Evolutionary conservation across 202 grass and related monocot genomes (phyloP).

Genomic region (Musa balbisiana): DNA sequence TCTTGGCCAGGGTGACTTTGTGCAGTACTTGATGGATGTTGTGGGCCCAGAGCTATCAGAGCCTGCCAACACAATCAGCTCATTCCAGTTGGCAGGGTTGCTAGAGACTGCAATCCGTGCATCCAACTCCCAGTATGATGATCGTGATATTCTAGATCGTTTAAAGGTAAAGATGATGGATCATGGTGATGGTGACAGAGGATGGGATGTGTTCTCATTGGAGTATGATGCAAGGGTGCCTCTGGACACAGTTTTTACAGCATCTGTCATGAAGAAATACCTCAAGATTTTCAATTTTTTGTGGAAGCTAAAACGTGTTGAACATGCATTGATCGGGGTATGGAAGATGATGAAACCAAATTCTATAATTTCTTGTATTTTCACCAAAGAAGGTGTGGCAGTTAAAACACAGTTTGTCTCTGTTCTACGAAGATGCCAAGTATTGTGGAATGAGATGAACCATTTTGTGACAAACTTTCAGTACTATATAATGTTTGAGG

Average conservation of each 20-base stretch:
- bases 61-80: constrained; percentile 87
- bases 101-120: constrained; percentile 82
- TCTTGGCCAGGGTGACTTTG: constrained; percentile 97
- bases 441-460: constrained; percentile 92
- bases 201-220: constrained; percentile 94
- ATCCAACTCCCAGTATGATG: constrained; percentile 86
- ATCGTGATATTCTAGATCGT: constrained; percentile 71
- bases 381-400: constrained; percentile 63
- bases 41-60: constrained; percentile 91
- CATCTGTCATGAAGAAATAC: constrained; percentile 84
- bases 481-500: constrained; percentile 98
- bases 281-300: constrained; percentile 90
- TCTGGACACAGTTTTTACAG: constrained; percentile 77
- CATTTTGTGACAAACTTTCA: constrained; percentile 95
- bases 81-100: constrained; percentile 79
- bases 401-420: constrained; percentile 61
- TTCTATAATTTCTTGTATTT: constrained; percentile 78
- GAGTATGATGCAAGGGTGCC: constrained; percentile 87
- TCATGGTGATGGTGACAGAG: constrained; percentile 79
- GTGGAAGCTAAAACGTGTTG: constrained; percentile 88
- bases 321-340: constrained; percentile 66
- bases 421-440: constrained; percentile 84
- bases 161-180: constrained; percentile 99
- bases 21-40: constrained; percentile 88
- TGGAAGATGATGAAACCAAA: constrained; percentile 98